Percentiles rank a stretch among this genome's conserved stretches.
Evolutionary conservation across 1,139 yeast genomes (phyloP).

Genomic region (Blastobotrys proliferans): DNA sequence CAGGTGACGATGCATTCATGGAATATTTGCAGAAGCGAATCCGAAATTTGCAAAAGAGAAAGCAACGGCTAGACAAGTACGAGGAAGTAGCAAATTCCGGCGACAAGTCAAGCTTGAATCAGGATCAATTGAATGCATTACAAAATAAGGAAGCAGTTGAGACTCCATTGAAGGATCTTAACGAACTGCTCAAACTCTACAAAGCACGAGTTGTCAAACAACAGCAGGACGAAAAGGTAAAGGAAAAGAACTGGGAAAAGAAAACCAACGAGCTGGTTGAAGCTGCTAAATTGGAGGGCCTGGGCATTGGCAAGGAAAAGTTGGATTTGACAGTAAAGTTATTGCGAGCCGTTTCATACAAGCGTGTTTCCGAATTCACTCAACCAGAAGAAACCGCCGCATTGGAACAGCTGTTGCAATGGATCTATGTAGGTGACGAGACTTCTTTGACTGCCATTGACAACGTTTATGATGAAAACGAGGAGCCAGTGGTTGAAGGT

Average conservation of each 20-base stretch:
- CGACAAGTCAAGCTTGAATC: slow-evolving; percentile 28
- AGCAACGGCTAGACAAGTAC: slow-evolving; percentile 35
- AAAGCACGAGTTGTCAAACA: slow-evolving; percentile 18
- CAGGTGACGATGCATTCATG: slow-evolving; percentile 15
- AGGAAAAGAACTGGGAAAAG: slow-evolving; percentile 9
- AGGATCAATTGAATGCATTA: slow-evolving; percentile 37
- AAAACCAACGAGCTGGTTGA: slow-evolving; percentile 20
- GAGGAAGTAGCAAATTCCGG: slow-evolving; percentile 30
- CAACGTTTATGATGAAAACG: slow-evolving; percentile 28
- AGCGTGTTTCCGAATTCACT: slow-evolving; percentile 28
- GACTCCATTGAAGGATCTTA: slow-evolving; percentile 36
- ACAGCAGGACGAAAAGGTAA: slow-evolving; percentile 19
- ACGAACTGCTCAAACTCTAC: slow-evolving; percentile 31
- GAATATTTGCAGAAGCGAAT: slow-evolving; percentile 35
- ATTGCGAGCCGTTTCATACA: slow-evolving; percentile 35
- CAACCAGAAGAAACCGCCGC: slow-evolving; percentile 28
- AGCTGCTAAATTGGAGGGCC: slow-evolving; percentile 23
- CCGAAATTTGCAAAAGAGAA: slow-evolving; percentile 37
- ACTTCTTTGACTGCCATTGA: slow-evolving; percentile 33
- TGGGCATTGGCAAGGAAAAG: slow-evolving; percentile 24
- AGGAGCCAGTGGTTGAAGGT: slow-evolving; percentile 27
- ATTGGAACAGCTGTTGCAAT: slow-evolving; percentile 31
- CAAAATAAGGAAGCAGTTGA: slow-evolving; percentile 34
- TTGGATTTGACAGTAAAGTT: slow-evolving; percentile 31
- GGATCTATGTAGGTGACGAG: slow-evolving; percentile 35